Conservation (phyloP, 345 rosid species). For the Tarenaya hassleriana region DNA sequence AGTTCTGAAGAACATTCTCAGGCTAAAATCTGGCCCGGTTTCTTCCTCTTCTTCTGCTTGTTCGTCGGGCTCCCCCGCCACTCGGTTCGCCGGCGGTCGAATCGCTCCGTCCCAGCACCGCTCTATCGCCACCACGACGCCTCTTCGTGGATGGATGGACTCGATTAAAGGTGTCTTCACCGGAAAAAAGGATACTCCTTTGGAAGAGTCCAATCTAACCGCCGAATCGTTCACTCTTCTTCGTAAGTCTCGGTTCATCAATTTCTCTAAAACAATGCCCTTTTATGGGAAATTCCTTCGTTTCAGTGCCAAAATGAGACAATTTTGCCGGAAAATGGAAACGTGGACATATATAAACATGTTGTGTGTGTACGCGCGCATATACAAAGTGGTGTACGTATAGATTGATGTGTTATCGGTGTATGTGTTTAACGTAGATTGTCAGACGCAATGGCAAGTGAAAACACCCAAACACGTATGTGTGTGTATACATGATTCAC, state of each 20-base stretch:
- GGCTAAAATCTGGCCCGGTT: conserved; percentile 12
- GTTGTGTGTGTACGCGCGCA: neutral
- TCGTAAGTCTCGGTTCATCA: conserved; percentile 34
- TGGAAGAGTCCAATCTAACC: conserved; percentile 31
- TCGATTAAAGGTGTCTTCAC: conserved; percentile 76
- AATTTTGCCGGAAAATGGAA: neutral
- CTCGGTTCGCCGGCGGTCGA: conserved; percentile 16
- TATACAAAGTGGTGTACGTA: neutral
- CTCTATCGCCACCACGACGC: conserved; percentile 44
- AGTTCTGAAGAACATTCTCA: conserved; percentile 10
- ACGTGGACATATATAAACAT: neutral
- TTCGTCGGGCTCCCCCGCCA: conserved; percentile 12
- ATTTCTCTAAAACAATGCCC: neutral
- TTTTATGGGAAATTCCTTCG: neutral
- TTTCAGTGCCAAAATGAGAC: neutral
- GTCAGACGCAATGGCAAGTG: too few species aligned
- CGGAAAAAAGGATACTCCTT: conserved; percentile 46
- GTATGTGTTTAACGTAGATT: neutral
- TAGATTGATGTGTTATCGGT: neutral
- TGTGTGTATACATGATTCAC: neutral
- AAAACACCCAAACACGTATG: too few species aligned
- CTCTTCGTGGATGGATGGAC: conserved; percentile 64
- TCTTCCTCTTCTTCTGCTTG: conserved; percentile 5
- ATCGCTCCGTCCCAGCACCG: conserved; percentile 39
- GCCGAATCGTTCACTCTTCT: conserved; percentile 66